A percentile compares a stretch with the other conserved stretches of the same genome.
These are phyloP conservation scores for Chlamydomonas incerta DNA, from an alignment of 139 green algal genomes.

Conservation along the genomic window DNA sequence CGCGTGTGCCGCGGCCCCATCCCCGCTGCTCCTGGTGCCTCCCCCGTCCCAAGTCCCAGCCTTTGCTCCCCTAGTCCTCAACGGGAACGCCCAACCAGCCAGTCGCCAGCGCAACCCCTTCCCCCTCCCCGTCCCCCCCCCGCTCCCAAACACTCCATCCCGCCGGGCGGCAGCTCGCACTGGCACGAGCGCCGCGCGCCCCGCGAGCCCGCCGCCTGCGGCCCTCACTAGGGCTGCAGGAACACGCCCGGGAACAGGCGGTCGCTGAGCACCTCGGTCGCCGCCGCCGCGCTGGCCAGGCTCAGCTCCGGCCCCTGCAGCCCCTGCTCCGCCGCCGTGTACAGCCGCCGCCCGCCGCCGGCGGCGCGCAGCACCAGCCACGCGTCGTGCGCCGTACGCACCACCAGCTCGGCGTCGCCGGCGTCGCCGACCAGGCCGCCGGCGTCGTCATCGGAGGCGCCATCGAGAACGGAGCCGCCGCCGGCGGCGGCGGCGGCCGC, in stretches of 20 bases:
- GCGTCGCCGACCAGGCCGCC: too few relatives aligned
- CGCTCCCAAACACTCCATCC: too few relatives aligned
- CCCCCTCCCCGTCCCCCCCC: too few relatives aligned
- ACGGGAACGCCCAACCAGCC: too few relatives aligned
- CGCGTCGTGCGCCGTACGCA: constrained; percentile 23
- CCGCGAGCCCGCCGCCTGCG: neutral
- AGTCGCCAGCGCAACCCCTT: too few relatives aligned
- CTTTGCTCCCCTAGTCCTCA: too few relatives aligned
- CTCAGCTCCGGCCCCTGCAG: neutral
- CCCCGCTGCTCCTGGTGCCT: too few relatives aligned
- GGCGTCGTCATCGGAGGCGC: neutral
- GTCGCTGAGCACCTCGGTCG: constrained; percentile 29
- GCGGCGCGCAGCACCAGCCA: constrained; percentile 37
- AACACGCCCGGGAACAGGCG: constrained; percentile 34
- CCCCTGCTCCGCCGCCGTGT: constrained; percentile 4
- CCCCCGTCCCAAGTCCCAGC: too few relatives aligned
- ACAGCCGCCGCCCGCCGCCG: constrained; percentile 18
- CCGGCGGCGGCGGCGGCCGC: neutral
- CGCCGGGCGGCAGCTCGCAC: too few relatives aligned
- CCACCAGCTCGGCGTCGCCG: constrained; percentile 21
- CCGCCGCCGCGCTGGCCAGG: neutral
- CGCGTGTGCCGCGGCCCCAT: too few relatives aligned
- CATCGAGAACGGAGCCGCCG: too few relatives aligned
- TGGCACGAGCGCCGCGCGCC: too few relatives aligned
- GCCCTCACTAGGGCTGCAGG: constrained; percentile 7